Percentiles rank a stretch among this genome's conserved stretches.
Evolutionary conservation across 305 asterid species (phyloP).

Genomic region (Ilex paraguariensis): DNA sequence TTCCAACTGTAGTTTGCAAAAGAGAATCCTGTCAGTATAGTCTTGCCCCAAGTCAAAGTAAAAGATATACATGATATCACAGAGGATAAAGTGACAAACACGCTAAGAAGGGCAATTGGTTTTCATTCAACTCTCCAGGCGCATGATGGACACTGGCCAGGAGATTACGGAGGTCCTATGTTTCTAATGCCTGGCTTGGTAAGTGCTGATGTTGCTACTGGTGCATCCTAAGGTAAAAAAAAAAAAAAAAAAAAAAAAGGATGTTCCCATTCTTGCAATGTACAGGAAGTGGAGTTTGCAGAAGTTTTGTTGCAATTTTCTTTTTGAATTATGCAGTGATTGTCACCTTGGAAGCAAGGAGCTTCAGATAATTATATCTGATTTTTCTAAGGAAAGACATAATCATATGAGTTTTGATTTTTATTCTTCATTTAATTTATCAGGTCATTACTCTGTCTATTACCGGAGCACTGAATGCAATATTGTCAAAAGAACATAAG

Average conservation of each 20-base stretch:
- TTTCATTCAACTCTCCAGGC: constrained; percentile 81
- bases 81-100: constrained; percentile 54
- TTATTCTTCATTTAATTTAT: constrained; percentile 4
- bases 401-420: neutral
- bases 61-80: constrained; percentile 66
- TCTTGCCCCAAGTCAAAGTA: constrained; percentile 61
- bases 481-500: constrained; percentile 73
- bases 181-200: constrained; percentile 97
- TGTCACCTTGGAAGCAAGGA: neutral
- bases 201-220: constrained; percentile 16
- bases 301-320: neutral
- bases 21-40: constrained; percentile 46
- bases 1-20: constrained; percentile 49
- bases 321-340: neutral
- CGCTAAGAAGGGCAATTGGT: constrained; percentile 65
- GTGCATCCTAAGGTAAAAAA: neutral
- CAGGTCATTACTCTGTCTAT: constrained; percentile 74
- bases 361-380: neutral
- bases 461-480: constrained; percentile 86
- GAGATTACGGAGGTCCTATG: constrained; percentile 95
- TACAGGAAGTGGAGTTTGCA: neutral
- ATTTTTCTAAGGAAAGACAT: neutral
- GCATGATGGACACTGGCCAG: constrained; percentile 91
- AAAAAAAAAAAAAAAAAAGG: neutral
- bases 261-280: neutral